A percentile compares a stretch with the other conserved stretches of the same genome.
Evolutionary conservation across 768 basidiomycete genomes (phyloP).

Genomic region (Mycena polygramma): DNA sequence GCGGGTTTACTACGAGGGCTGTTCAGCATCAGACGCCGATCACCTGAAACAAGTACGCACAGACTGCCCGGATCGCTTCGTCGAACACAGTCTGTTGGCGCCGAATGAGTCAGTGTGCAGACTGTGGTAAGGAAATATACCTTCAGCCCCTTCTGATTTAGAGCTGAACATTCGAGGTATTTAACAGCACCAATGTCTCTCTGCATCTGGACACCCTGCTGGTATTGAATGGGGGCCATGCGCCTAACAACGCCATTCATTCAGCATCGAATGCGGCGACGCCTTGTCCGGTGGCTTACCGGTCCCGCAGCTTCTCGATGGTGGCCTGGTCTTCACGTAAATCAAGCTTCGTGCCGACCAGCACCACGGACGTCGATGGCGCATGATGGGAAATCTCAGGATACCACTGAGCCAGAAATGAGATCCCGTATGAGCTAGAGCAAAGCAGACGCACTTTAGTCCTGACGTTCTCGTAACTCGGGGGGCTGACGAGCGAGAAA

Average conservation of each 20-base stretch:
- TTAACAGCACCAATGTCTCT: constrained; percentile 97
- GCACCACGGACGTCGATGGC: constrained; percentile 90
- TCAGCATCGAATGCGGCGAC: background rate
- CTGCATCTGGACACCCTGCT: constrained; percentile 90
- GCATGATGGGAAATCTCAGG: constrained; percentile 99
- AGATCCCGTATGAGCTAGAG: constrained; percentile 33
- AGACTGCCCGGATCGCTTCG: constrained; percentile 96
- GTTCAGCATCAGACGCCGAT: constrained; percentile 10
- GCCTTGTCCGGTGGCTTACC: constrained; percentile 58
- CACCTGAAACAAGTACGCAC: constrained; percentile 64
- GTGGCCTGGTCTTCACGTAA: constrained; percentile 95
- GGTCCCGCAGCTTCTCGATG: constrained; percentile 92
- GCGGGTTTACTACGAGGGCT: constrained; percentile 75
- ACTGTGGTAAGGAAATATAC: background rate
- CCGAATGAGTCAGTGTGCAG: constrained; percentile 7
- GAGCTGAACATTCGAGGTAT: constrained; percentile 94
- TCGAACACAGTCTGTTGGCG: constrained; percentile 86
- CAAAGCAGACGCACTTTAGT: constrained; percentile 80
- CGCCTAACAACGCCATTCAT: constrained; percentile 62
- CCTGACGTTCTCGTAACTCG: constrained; percentile 98
- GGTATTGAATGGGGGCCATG: constrained; percentile 95
- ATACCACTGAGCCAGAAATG: constrained; percentile 75
- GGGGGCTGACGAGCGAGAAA: constrained; percentile 97
- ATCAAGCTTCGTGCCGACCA: constrained; percentile 98
- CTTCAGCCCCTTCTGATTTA: constrained; percentile 98